Percentiles rank a stretch among this genome's conserved stretches.
Evolutionary conservation across 129 eudicot genomes (phyloP).

Genomic region (Chrysanthemum seticuspe): DNA sequence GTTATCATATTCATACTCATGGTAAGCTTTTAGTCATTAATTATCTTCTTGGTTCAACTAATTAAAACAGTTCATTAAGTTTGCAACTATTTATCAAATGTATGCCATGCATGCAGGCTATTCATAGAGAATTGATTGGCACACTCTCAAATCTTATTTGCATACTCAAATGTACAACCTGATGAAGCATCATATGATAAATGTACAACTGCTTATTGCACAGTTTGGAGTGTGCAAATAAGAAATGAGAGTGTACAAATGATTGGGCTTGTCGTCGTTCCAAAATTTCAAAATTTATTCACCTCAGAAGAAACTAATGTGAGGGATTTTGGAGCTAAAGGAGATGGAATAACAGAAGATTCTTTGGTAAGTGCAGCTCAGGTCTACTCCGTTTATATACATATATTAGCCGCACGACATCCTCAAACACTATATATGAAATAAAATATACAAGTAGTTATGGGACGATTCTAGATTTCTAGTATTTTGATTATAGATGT

Average conservation of each 20-base stretch:
- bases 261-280: background rate
- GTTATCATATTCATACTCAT: background rate
- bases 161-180: no score
- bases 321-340: conserved; percentile 32
- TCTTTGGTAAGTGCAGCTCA: background rate
- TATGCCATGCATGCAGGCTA: background rate
- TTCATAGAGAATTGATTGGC: no score
- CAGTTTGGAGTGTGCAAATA: no score
- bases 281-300: background rate
- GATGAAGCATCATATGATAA: no score
- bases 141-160: no score
- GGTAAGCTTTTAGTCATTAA: conserved; percentile 6
- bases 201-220: background rate
- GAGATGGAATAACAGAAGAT: conserved; percentile 33
- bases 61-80: background rate
- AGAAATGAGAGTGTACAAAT: no score
- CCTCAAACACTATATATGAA: background rate
- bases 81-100: background rate
- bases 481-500: no score
- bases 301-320: conserved; percentile 19
- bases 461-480: no score
- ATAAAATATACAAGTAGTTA: background rate
- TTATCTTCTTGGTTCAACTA: background rate
- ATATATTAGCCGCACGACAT: no score
- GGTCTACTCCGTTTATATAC: no score